Evolutionary conservation across 2,329 filamentous ascomycete species (phyloP).

Genomic region (Trichoderma lentiforme): DNA sequence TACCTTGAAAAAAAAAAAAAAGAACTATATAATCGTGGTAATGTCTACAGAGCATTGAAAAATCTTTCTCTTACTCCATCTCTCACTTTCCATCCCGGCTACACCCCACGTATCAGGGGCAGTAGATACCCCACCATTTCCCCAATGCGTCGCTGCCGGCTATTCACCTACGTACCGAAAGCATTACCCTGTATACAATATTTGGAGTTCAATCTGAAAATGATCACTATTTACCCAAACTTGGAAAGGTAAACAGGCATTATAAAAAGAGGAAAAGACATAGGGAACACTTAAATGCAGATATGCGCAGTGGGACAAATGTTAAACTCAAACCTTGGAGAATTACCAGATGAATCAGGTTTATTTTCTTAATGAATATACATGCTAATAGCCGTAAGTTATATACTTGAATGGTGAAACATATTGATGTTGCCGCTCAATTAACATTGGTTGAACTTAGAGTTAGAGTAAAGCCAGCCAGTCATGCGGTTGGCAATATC

Average conservation of each 20-base stretch:
- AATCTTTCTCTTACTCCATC: not conserved
- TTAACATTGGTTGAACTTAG: not conserved
- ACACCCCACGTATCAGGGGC: not conserved
- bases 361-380: not conserved
- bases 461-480: slow-evolving; percentile 18
- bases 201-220: not conserved
- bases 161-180: not conserved
- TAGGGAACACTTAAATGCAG: not conserved
- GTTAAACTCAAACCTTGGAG: not conserved
- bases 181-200: not conserved
- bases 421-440: not conserved
- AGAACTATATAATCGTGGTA: not conserved
- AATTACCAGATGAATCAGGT: not conserved
- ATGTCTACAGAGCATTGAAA: not conserved
- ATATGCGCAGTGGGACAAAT: not conserved
- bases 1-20: not conserved
- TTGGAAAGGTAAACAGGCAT: not conserved
- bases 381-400: not conserved
- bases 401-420: not conserved
- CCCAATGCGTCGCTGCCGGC: not conserved
- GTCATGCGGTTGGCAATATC: slow-evolving; percentile 24
- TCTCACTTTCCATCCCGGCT: not conserved
- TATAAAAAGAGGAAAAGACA: not conserved
- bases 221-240: not conserved
- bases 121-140: not conserved